These are phyloP conservation scores for Aureoboletus auriporus DNA, from an alignment of 768 basidiomycete species.

Conservation along the genomic window DNA sequence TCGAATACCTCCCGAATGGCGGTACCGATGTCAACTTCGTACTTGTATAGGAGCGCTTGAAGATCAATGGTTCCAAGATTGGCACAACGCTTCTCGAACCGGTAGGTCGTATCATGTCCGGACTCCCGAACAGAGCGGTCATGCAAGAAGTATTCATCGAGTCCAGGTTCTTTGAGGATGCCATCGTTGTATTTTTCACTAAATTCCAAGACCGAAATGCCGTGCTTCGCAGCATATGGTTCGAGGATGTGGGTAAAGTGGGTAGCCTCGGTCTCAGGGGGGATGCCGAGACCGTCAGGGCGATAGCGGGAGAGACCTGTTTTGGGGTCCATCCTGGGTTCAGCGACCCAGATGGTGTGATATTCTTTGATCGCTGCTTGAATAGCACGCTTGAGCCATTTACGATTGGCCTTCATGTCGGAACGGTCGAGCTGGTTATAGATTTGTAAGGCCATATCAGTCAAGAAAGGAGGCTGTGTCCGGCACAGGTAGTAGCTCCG, in stretches of 20 bases:
- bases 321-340: constrained; percentile 90
- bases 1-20: constrained; percentile 95
- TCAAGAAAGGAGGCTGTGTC: constrained; percentile 96
- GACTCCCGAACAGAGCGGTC: constrained; percentile 96
- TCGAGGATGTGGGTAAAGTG: constrained; percentile 98
- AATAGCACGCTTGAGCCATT: constrained; percentile 93
- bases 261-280: constrained; percentile 96
- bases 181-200: constrained; percentile 94
- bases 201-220: constrained; percentile 92
- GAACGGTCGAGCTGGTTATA: constrained; percentile 93
- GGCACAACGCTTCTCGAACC: constrained; percentile 96
- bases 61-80: constrained; percentile 96
- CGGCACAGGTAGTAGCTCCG: constrained; percentile 94
- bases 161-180: constrained; percentile 72
- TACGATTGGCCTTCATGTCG: constrained; percentile 69
- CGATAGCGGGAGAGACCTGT: constrained; percentile 94
- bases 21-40: constrained; percentile 97
- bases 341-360: constrained; percentile 94
- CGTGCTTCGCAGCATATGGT: constrained; percentile 89
- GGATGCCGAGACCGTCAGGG: constrained; percentile 92
- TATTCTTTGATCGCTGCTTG: constrained; percentile 99
- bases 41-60: constrained; percentile 96
- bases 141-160: constrained; percentile 97
- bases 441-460: constrained; percentile 97
- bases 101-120: constrained; percentile 94